A percentile compares a stretch with the other conserved stretches of the same genome.
Conservation (phyloP, 805 yeast genomes). For the Wickerhamiella azyma region DNA sequence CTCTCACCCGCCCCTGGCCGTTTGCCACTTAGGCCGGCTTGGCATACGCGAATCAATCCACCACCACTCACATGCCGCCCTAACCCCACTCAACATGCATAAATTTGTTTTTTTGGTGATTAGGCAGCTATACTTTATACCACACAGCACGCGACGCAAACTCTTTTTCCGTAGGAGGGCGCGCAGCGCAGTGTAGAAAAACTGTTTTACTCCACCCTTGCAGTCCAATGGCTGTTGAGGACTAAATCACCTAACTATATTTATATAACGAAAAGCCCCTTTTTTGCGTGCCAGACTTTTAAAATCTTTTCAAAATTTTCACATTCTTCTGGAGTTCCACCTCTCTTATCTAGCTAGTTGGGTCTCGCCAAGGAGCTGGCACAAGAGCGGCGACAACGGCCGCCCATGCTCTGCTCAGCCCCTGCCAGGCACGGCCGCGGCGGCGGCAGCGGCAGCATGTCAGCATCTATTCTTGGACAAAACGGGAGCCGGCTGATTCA, state of each 20-base stretch:
- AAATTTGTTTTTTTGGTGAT: background rate
- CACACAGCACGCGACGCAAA: slow-evolving; percentile 6
- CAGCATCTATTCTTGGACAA: background rate
- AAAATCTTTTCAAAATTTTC: no score
- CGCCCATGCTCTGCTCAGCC: no score
- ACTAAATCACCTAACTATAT: slow-evolving; percentile 15
- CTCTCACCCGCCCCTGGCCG: no score
- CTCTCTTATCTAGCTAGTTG: no score
- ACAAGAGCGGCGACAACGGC: no score
- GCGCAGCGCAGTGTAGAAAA: slow-evolving; percentile 7
- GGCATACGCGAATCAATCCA: no score
- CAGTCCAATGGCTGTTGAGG: slow-evolving; percentile 9
- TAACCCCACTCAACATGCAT: background rate
- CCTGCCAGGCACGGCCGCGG: no score
- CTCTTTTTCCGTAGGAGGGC: background rate
- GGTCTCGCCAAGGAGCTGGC: no score
- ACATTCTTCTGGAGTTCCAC: no score
- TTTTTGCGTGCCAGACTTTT: no score
- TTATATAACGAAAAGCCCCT: background rate
- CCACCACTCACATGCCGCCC: background rate
- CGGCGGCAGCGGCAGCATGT: background rate
- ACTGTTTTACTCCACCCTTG: slow-evolving; percentile 15
- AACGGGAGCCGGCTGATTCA: background rate
- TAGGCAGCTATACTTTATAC: background rate
- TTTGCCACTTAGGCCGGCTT: no score